Evolutionary conservation across 2,329 filamentous ascomycete species (phyloP).

Genomic region (Phoma herbarum): DNA sequence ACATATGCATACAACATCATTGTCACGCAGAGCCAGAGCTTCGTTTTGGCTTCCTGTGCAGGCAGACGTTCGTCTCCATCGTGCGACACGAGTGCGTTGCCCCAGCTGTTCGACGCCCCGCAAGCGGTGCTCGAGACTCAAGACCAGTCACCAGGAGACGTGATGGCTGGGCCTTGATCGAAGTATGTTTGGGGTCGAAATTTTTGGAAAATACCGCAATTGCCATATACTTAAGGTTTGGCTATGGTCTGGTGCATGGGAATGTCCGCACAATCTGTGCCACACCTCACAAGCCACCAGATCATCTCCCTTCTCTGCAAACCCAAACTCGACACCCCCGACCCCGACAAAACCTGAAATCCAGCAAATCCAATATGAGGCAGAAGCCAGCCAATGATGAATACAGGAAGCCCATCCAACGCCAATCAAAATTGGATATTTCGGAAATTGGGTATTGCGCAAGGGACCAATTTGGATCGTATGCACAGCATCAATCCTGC

Average conservation of each 20-base stretch:
- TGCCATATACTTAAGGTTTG: background rate
- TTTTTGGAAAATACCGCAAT: too few relatives aligned
- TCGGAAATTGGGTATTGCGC: slow-evolving; percentile 32
- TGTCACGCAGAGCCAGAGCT: too few relatives aligned
- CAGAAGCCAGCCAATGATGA: slow-evolving; percentile 18
- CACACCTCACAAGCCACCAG: slow-evolving; percentile 1
- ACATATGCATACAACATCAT: too few relatives aligned
- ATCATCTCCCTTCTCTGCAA: background rate
- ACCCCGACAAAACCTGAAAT: slow-evolving; percentile 25
- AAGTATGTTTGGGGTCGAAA: too few relatives aligned
- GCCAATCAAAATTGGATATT: slow-evolving; percentile 22
- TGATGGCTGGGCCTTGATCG: background rate
- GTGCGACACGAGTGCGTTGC: too few relatives aligned
- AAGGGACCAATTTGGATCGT: slow-evolving; percentile 9
- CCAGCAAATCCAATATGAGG: slow-evolving; percentile 21
- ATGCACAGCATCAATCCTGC: slow-evolving; percentile 4
- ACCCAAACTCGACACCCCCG: slow-evolving; percentile 24
- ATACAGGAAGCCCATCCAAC: slow-evolving; percentile 9
- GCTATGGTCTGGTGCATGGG: background rate
- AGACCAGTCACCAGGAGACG: too few relatives aligned
- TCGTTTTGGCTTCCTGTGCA: too few relatives aligned
- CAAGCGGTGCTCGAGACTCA: too few relatives aligned
- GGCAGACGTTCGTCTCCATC: too few relatives aligned
- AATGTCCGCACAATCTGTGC: background rate
- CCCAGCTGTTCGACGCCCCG: too few relatives aligned